Conservation (phyloP, 768 basidiomycete species). For the Thelephora aurantiotincta region DNA sequence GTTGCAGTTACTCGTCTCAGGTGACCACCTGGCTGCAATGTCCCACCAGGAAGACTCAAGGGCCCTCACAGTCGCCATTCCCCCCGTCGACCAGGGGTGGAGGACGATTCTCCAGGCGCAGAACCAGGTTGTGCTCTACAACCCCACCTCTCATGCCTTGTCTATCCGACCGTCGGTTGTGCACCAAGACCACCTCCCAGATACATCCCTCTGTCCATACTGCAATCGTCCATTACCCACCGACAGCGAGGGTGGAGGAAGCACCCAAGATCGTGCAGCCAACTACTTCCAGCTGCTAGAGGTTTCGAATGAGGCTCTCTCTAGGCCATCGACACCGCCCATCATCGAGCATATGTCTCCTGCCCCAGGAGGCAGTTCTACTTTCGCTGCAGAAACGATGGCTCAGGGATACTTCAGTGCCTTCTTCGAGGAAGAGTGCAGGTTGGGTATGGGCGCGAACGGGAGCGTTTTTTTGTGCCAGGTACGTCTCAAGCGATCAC, state of each 20-base stretch:
- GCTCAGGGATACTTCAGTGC: constrained; percentile 87
- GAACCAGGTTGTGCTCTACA: constrained; percentile 80
- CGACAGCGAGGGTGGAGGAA: constrained; percentile 17
- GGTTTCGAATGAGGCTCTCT: constrained; percentile 47
- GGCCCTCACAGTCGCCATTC: constrained; percentile 8
- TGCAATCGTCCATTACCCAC: constrained; percentile 49
- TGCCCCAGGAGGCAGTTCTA: neutral
- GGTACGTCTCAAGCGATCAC: constrained; percentile 24
- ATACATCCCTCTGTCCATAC: constrained; percentile 42
- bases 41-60: neutral
- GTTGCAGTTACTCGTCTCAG: too few species aligned
- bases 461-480: constrained; percentile 84
- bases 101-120: constrained; percentile 71
- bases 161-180: constrained; percentile 32
- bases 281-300: constrained; percentile 76
- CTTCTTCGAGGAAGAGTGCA: constrained; percentile 83
- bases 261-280: constrained; percentile 37
- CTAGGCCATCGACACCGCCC: constrained; percentile 17
- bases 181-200: neutral
- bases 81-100: constrained; percentile 33
- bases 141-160: constrained; percentile 72
- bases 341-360: neutral
- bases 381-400: constrained; percentile 61
- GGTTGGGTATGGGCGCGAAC: constrained; percentile 90
- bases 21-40: neutral